Evolutionary conservation across 176 grass and related monocot genomes (phyloP).

Genomic region (Raddia guianensis): DNA sequence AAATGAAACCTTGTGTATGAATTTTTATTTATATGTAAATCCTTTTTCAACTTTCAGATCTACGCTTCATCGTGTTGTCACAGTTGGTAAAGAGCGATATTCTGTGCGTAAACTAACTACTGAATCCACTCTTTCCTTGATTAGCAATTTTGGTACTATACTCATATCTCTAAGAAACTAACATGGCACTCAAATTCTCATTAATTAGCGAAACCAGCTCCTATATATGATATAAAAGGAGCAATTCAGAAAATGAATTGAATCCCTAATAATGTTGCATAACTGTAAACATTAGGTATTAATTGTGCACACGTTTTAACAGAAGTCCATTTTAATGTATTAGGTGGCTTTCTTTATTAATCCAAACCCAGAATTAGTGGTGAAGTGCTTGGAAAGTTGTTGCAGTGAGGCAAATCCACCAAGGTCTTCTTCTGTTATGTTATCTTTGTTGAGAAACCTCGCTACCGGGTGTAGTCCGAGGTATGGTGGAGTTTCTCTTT

Average conservation of each 20-base stretch:
- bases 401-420: constrained; percentile 62
- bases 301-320: constrained; percentile 24
- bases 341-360: constrained; percentile 29
- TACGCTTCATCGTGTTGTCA: constrained; percentile 75
- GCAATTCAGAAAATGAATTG: neutral
- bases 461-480: too few species aligned
- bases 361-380: constrained; percentile 57
- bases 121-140: neutral
- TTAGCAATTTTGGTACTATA: too few species aligned
- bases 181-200: neutral
- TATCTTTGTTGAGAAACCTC: too few species aligned
- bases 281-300: neutral
- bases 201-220: neutral
- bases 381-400: constrained; percentile 82
- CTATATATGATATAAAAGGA: neutral
- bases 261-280: too few species aligned
- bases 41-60: constrained; percentile 54
- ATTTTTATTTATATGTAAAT: constrained; percentile 7
- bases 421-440: constrained; percentile 49
- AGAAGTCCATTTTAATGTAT: constrained; percentile 14
- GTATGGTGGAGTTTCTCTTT: too few species aligned
- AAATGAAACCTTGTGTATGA: neutral
- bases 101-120: constrained; percentile 59
- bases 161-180: neutral
- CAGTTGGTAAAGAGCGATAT: constrained; percentile 70